Conservation (phyloP, 495 filamentous ascomycete species). For the Talaromyces wortmannii region DNA sequence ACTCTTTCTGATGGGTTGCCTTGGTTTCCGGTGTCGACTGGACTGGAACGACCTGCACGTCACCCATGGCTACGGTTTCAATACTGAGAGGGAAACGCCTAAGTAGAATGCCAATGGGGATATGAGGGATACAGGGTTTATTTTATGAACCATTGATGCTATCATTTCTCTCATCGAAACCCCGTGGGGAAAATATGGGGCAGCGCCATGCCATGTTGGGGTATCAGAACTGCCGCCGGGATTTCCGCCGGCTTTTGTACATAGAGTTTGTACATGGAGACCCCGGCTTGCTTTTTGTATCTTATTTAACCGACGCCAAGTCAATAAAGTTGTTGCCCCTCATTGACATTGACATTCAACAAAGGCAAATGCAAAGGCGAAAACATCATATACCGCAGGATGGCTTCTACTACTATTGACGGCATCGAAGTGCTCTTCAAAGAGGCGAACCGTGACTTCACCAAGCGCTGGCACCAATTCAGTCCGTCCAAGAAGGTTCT, state of each 20-base stretch:
- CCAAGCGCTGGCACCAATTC: background rate
- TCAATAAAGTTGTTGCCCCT: too few species aligned
- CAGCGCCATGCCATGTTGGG: background rate
- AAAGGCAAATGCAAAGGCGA: background rate
- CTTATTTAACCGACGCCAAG: too few species aligned
- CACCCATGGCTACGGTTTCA: background rate
- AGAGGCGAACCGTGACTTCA: background rate
- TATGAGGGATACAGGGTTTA: too few species aligned
- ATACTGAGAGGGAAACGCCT: background rate
- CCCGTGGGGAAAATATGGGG: background rate
- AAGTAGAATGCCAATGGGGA: too few species aligned
- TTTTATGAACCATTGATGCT: too few species aligned
- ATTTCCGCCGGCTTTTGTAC: background rate
- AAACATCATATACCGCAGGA: background rate
- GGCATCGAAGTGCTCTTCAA: background rate
- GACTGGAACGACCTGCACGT: background rate
- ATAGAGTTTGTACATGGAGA: background rate
- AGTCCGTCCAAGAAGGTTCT: background rate
- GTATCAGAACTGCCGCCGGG: background rate
- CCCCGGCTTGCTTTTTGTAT: too few species aligned
- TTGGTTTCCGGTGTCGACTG: background rate
- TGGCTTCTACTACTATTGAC: background rate
- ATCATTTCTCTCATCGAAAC: background rate
- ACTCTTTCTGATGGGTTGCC: background rate
- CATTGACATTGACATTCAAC: too few species aligned